Conservation (phyloP, 1,284 basidiomycete species). For the Leccinum pachyderme region DNA sequence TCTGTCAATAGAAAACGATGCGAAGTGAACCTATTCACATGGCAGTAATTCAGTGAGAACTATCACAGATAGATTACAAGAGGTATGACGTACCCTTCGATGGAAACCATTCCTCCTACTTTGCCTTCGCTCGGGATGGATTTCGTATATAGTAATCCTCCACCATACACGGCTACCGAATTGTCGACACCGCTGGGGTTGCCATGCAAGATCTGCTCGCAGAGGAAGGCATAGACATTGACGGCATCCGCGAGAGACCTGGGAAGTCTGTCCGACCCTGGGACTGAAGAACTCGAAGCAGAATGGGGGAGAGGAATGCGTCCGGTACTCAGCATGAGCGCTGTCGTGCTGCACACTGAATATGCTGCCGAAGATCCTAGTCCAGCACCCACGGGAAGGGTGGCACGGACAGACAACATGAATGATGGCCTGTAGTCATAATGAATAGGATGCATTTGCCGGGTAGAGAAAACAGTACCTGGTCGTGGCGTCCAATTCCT, state of each 20-base stretch:
- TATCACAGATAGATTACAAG: slow-evolving; percentile 6
- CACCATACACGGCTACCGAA: slow-evolving; percentile 90
- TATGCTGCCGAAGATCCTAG: slow-evolving; percentile 97
- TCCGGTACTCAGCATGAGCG: slow-evolving; percentile 73
- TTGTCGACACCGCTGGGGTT: slow-evolving; percentile 99
- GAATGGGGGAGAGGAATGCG: slow-evolving; percentile 52
- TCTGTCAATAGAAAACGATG: slow-evolving; percentile 88
- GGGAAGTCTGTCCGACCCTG: slow-evolving; percentile 35
- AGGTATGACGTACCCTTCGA: slow-evolving; percentile 68
- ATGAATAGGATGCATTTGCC: not conserved
- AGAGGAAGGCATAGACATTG: slow-evolving; percentile 92
- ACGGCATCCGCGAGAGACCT: slow-evolving; percentile 66
- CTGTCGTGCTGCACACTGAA: slow-evolving; percentile 82
- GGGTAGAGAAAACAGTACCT: slow-evolving; percentile 43
- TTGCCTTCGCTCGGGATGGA: slow-evolving; percentile 64
- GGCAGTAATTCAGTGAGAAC: slow-evolving; percentile 20
- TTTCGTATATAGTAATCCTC: slow-evolving; percentile 89
- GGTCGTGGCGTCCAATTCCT: slow-evolving; percentile 38
- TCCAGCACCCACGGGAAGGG: slow-evolving; percentile 98
- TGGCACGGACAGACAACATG: slow-evolving; percentile 83
- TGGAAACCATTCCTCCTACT: slow-evolving; percentile 78
- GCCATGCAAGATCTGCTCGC: slow-evolving; percentile 96
- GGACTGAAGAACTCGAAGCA: slow-evolving; percentile 7
- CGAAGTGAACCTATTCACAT: slow-evolving; percentile 54
- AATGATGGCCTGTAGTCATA: slow-evolving; percentile 56